Percentiles rank a stretch among this genome's conserved stretches.
These are phyloP conservation scores for Agaricales sp. DNA, from an alignment of 1,284 basidiomycete genomes.

Conservation along the genomic window DNA sequence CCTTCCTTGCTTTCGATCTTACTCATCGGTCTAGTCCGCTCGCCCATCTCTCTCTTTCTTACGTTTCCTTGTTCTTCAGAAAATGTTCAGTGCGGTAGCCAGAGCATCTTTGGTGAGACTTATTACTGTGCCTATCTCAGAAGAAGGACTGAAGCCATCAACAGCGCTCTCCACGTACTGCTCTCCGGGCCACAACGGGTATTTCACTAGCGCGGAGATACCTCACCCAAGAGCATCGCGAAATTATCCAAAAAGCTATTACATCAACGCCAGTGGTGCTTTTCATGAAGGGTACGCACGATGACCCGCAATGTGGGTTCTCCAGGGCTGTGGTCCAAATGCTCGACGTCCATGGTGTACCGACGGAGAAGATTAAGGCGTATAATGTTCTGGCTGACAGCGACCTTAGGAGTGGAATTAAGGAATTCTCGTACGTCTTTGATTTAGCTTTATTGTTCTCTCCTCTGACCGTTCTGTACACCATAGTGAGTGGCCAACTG, in stretches of 20 bases:
- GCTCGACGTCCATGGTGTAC: slow-evolving; percentile 82
- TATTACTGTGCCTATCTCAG: background rate
- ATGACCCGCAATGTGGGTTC: slow-evolving; percentile 88
- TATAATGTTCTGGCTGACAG: slow-evolving; percentile 87
- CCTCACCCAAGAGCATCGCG: slow-evolving; percentile 9
- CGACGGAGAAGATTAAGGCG: slow-evolving; percentile 70
- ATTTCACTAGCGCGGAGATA: background rate
- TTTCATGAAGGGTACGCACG: slow-evolving; percentile 93
- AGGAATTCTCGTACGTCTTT: slow-evolving; percentile 78
- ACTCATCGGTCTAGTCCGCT: background rate
- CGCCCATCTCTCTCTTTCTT: background rate
- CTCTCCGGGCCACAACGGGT: background rate
- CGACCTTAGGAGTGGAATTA: slow-evolving; percentile 79
- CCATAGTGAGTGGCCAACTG: slow-evolving; percentile 90
- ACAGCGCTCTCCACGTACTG: background rate
- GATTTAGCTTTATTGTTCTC: slow-evolving; percentile 2
- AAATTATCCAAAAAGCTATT: slow-evolving; percentile 50
- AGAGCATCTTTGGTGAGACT: background rate
- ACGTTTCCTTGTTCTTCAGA: background rate
- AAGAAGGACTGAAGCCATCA: background rate
- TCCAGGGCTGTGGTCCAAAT: slow-evolving; percentile 90
- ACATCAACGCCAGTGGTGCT: slow-evolving; percentile 70
- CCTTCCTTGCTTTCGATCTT: background rate
- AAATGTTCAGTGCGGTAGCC: background rate
- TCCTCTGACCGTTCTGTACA: background rate